Conservation (phyloP, 345 rosid species). For the Combretum micranthum region DNA sequence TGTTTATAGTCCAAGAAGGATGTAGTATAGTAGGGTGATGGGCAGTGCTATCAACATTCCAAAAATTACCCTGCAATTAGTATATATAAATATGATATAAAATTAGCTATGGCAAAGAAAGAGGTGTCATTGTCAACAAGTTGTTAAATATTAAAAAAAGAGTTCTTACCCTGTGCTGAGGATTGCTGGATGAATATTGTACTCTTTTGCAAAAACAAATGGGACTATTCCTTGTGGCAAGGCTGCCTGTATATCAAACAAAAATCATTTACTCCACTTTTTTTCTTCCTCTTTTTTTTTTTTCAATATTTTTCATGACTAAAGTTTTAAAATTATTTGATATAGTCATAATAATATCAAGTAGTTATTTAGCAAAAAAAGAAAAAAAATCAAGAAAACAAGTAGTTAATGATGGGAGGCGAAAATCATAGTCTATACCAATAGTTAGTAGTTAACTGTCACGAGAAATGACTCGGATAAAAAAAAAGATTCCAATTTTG, state of each 20-base stretch:
- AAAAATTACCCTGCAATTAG: slow-evolving; percentile 72
- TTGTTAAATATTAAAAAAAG: too few species aligned
- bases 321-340: too few species aligned
- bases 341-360: too few species aligned
- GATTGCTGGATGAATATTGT: slow-evolving; percentile 16
- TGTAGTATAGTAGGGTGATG: slow-evolving; percentile 81
- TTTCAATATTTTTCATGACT: too few species aligned
- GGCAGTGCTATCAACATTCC: slow-evolving; percentile 97
- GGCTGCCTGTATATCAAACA: slow-evolving; percentile 8
- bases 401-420: too few species aligned
- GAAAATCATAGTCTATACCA: too few species aligned
- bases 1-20: slow-evolving; percentile 61
- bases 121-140: not conserved
- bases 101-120: not conserved
- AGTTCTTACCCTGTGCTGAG: slow-evolving; percentile 18
- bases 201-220: slow-evolving; percentile 17
- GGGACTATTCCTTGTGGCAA: slow-evolving; percentile 20
- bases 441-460: too few species aligned
- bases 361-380: too few species aligned
- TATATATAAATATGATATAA: not conserved
- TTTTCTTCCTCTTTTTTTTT: too few species aligned
- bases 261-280: not conserved
- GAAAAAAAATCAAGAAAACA: too few species aligned
- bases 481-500: too few species aligned
- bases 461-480: too few species aligned